phyloP scores from a whole-genome alignment of 2,329 filamentous ascomycete genomes.

The Fusarium scirpi region DNA sequence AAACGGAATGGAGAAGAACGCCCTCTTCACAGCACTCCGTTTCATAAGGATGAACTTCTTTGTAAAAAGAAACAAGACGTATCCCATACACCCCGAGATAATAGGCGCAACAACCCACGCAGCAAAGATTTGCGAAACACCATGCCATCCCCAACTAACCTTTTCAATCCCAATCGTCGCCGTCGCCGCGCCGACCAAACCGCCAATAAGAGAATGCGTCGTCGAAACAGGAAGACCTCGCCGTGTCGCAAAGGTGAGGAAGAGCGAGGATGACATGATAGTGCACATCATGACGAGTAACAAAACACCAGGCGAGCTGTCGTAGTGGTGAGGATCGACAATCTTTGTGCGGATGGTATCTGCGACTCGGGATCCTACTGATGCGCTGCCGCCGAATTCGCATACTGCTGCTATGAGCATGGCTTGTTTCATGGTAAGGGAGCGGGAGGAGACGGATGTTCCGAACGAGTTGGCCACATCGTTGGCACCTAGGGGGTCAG shows the following conservation, averaged over 20 bases:
- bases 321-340: slow-evolving; percentile 60
- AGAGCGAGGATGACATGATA: slow-evolving; percentile 63
- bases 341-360: slow-evolving; percentile 70
- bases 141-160: slow-evolving; percentile 54
- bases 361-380: slow-evolving; percentile 70
- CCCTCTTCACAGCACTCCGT: slow-evolving; percentile 49
- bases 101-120: slow-evolving; percentile 55
- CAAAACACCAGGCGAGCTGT: slow-evolving; percentile 67
- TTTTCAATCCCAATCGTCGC: slow-evolving; percentile 53
- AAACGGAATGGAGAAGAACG: slow-evolving; percentile 53
- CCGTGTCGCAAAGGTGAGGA: slow-evolving; percentile 64
- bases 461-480: slow-evolving; percentile 84
- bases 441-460: slow-evolving; percentile 77
- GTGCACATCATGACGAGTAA: slow-evolving; percentile 67
- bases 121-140: slow-evolving; percentile 55
- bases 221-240: slow-evolving; percentile 66
- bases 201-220: slow-evolving; percentile 64
- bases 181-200: slow-evolving; percentile 53
- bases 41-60: slow-evolving; percentile 50
- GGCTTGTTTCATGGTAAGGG: slow-evolving; percentile 71
- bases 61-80: slow-evolving; percentile 51
- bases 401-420: slow-evolving; percentile 69
- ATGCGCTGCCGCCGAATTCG: slow-evolving; percentile 70
- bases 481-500: slow-evolving; percentile 59
- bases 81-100: slow-evolving; percentile 51